Conservation (phyloP, 257 asterid genomes). For the Solanum pinnatisectum region DNA sequence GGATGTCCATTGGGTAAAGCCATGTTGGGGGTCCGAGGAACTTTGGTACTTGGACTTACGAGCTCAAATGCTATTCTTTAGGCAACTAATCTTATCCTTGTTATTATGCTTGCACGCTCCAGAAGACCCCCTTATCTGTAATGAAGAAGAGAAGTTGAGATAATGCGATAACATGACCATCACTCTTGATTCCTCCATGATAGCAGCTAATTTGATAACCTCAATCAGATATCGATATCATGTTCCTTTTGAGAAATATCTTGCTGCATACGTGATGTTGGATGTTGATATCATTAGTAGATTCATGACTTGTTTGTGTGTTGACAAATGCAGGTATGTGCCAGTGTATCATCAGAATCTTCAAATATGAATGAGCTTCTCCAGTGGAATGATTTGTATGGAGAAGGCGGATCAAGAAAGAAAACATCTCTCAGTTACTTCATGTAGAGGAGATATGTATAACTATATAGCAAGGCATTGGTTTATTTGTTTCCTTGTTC, state of each 20-base stretch:
- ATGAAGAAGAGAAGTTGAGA: background rate
- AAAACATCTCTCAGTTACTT: constrained; percentile 62
- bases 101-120: background rate
- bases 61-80: background rate
- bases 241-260: background rate
- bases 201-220: background rate
- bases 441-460: constrained; percentile 24
- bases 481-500: background rate
- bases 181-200: background rate
- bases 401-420: constrained; percentile 84
- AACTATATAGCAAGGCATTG: background rate
- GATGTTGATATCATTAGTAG: background rate
- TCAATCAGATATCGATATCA: background rate
- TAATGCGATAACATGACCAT: background rate
- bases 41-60: background rate
- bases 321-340: constrained; percentile 45
- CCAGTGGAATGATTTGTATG: constrained; percentile 72
- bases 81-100: background rate
- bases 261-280: background rate
- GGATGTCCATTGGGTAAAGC: background rate
- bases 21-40: background rate
- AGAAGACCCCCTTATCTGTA: background rate
- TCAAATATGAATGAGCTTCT: constrained; percentile 62
- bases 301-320: background rate
- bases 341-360: constrained; percentile 67